Evolutionary conservation across 306 rosid genomes (phyloP).

Genomic region (Senna siamea): DNA sequence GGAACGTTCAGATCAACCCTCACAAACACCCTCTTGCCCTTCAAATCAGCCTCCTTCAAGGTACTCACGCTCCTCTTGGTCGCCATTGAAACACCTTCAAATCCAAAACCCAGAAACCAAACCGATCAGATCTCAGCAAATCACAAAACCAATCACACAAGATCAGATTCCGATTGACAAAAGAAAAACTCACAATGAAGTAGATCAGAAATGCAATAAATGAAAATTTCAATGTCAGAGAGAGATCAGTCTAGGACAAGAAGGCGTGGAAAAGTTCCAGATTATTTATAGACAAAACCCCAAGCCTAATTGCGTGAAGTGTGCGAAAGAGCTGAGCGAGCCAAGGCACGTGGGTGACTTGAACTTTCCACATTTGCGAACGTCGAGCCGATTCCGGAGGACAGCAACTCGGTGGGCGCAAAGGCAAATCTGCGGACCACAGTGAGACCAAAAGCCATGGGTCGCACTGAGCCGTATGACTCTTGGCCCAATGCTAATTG

Average conservation of each 20-base stretch:
- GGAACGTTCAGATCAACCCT: constrained; percentile 83
- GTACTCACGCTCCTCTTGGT: constrained; percentile 74
- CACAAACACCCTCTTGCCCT: constrained; percentile 72
- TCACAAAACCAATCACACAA: not conserved
- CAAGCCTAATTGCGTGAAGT: not conserved
- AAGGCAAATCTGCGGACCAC: not conserved
- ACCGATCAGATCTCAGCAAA: constrained; percentile 7
- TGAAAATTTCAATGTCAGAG: not conserved
- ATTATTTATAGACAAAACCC: not conserved
- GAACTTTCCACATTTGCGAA: not conserved
- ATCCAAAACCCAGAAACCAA: constrained; percentile 5
- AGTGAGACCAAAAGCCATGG: not conserved
- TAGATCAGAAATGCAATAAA: not conserved
- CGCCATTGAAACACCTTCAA: constrained; percentile 51
- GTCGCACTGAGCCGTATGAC: not conserved
- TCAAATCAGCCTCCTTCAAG: constrained; percentile 70
- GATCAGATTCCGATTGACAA: not conserved
- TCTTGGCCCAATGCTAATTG: not conserved
- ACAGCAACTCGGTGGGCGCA: not conserved
- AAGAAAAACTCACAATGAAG: not conserved
- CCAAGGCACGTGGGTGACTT: constrained; percentile 16
- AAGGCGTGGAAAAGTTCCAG: not conserved
- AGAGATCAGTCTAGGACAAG: not conserved
- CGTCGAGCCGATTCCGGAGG: not conserved
- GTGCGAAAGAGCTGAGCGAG: not conserved